Evolutionary conservation across 768 basidiomycete species (phyloP), one percentile per base, ranked within the genome.

Genomic region (Kwoniella newhampshirensis): DNA sequence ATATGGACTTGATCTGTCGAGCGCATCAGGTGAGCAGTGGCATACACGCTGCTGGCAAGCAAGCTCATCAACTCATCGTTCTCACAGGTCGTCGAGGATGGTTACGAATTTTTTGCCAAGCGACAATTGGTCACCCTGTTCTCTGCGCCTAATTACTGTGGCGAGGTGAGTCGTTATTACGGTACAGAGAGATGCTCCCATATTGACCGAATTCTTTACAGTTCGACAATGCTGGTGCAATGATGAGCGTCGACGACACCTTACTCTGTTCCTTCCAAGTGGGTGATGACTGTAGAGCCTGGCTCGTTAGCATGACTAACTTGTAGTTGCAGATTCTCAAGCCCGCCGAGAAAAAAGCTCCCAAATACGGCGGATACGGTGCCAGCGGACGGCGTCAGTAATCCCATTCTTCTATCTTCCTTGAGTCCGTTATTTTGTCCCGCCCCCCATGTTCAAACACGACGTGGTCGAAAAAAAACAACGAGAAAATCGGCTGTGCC

Each of bases 181-280:
- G 25, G 37, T 39, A 40, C 18, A 18, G n/a, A 17, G 15, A n/a
- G 6, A 26, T 48, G 6, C 13, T 32, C 32, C n/a, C n/a, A n/a
- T 39, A 44, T 52, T 62, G 52, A 63, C 42, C 2, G n/a, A n/a
- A n/a, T n/a, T n/a, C n/a, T n/a, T 11, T 27, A 11, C 89, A 98
- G 80, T 99, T 99, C 71, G 94, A 99, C 78, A 99, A 99, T 77
- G 93, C 94, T 3, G 94, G 94, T 35, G 94, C 94, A 30, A 99
- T 99, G 94, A 99, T 98, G 94, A 92, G 89, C 71, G 94, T 99
- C 40, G 94, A 97, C 70, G 94, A 97, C 79, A 96, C 94, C 8
- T 77, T 98, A 64, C 77, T 98, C 63, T 97, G 94, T 79, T 97
- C 93, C 7, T 97, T 98, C 90, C 94, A 97, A 80, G 91, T 93